Evolutionary conservation across 495 filamentous ascomycete species (phyloP), one percentile per base, ranked within the genome.

Genomic region (Annulohypoxylon bovei): DNA sequence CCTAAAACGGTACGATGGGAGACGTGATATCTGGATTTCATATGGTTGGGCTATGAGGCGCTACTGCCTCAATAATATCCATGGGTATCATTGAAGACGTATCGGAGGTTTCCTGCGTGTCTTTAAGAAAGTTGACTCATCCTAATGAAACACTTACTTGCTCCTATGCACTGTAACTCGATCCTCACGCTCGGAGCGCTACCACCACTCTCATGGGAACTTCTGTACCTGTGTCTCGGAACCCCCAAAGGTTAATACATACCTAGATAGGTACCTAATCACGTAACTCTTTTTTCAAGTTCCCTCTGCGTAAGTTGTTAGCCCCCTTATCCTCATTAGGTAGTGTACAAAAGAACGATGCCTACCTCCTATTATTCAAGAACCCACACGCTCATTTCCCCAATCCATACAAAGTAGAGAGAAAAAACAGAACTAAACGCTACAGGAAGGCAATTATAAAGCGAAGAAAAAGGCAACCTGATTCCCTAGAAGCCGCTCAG

Each of bases 301-400:
- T 8, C n/a, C 49, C 28, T 30, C 14, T 5, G 18, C 20, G 22
- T 32, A 28, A 53, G 8, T 20, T 7, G 12, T 11, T 27, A 5
- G 33, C 6, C 28, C 7, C 53, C 20, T 22, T 23, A 28, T 25
- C 12, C 4, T 40, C 22, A 12, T 40, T 12, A 7, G n/a, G n/a
- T n/a, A n/a, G n/a, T n/a, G n/a, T n/a, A 40, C 22, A 37, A 23
- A 57, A 40, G 16, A 16, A 42, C 14, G n/a, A n/a, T n/a, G n/a
- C n/a, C n/a, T n/a, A n/a, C n/a, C n/a, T n/a, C n/a, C n/a, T n/a
- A n/a, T n/a, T n/a, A 14, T 18, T 33, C 25, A 28, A 64, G 12
- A 27, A 32, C 4, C 35, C 3, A 27, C 37, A 57, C 62, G 62
- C 62, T 65, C 39, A 8, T 49, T 44, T 18, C 39, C 33, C 22